Conservation (phyloP, 257 asterid genomes). For the Jacaranda copaia region DNA sequence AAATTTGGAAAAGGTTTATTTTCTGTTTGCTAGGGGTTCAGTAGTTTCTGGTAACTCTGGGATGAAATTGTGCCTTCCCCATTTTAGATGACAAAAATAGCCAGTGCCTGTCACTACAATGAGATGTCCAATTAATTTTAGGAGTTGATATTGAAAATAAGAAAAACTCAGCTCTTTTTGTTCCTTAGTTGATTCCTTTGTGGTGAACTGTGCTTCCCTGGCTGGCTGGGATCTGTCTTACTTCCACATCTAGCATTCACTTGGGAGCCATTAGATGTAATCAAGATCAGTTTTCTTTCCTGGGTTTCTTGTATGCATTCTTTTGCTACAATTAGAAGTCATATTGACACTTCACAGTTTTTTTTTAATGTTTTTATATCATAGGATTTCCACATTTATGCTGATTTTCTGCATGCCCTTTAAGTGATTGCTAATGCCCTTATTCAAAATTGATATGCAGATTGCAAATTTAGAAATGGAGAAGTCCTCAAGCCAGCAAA, state of each 20-base stretch:
- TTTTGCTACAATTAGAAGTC: conserved; percentile 19
- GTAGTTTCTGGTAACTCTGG: neutral
- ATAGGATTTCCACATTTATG: conserved; percentile 11
- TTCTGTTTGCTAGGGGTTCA: neutral
- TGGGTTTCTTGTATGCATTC: conserved; percentile 12
- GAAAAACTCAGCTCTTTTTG: neutral
- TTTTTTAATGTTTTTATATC: conserved; percentile 9
- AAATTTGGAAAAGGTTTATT: neutral
- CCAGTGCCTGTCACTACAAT: neutral
- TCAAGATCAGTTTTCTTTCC: neutral
- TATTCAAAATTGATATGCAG: conserved; percentile 48
- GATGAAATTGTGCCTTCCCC: neutral
- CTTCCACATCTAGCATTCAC: conserved; percentile 9
- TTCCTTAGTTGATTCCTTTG: conserved; percentile 5
- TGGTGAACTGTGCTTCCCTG: neutral
- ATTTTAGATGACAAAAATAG: neutral
- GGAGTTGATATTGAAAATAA: neutral
- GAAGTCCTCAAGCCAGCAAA: conserved; percentile 81
- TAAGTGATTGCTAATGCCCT: conserved; percentile 30
- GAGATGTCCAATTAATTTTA: conserved; percentile 5
- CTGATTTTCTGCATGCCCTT: conserved; percentile 17
- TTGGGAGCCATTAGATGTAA: neutral
- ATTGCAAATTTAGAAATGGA: conserved; percentile 78
- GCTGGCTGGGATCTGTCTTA: neutral
- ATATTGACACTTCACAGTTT: conserved; percentile 11